A percentile compares a stretch with the other conserved stretches of the same genome.
These are phyloP conservation scores for Durotheca rogersii DNA, from an alignment of 495 filamentous ascomycete genomes.

Conservation along the genomic window DNA sequence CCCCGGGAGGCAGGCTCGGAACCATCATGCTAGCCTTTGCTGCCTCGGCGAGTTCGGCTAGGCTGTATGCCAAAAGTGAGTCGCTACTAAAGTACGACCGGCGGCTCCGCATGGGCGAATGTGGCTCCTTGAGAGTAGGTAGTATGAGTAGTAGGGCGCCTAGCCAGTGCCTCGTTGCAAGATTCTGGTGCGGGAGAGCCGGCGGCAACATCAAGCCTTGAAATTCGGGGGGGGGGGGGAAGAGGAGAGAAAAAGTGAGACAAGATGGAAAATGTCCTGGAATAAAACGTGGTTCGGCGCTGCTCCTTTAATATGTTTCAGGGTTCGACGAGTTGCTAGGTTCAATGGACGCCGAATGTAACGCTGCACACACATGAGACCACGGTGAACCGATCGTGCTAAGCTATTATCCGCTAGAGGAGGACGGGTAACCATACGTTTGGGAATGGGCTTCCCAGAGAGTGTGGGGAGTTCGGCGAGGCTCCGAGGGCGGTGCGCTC, in stretches of 20 bases:
- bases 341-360: conserved; percentile 32
- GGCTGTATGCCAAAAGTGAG: conserved; percentile 8
- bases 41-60: conserved; percentile 14
- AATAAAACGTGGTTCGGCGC: conserved; percentile 34
- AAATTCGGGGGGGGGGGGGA: conserved; percentile 12
- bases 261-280: conserved; percentile 25
- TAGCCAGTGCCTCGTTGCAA: conserved; percentile 13
- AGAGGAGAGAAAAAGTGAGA: conserved; percentile 19
- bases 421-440: conserved; percentile 35
- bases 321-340: conserved; percentile 30
- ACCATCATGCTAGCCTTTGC: conserved; percentile 7
- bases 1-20: conserved; percentile 9
- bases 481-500: conserved; percentile 23
- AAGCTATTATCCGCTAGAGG: conserved; percentile 35
- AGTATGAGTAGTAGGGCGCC: too few relatives aligned
- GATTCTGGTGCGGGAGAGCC: conserved; percentile 14
- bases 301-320: conserved; percentile 37
- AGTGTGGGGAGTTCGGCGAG: conserved; percentile 33
- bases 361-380: conserved; percentile 34
- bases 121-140: conserved; percentile 14
- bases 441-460: conserved; percentile 30
- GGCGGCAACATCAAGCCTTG: too few relatives aligned
- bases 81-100: too few relatives aligned
- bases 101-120: conserved; percentile 10
- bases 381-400: conserved; percentile 32